Percentiles rank a stretch among this genome's conserved stretches.
Conservation (phyloP, 805 yeast genomes). For the Metschnikowia kofuensis region DNA sequence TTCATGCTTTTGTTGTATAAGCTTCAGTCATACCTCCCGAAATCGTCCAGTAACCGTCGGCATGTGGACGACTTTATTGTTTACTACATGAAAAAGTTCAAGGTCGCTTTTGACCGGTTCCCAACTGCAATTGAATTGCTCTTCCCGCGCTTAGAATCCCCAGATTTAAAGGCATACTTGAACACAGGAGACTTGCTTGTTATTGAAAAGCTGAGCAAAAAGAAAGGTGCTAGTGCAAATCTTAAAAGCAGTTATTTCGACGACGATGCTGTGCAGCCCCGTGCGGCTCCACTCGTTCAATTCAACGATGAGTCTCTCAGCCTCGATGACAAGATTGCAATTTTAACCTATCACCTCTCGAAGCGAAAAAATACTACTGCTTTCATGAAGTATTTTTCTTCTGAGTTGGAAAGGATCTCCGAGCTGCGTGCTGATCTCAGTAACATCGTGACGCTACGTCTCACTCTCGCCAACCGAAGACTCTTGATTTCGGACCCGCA, state of each 20-base stretch:
- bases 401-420: constrained; percentile 33
- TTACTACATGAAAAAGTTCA: constrained; percentile 61
- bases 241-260: constrained; percentile 13
- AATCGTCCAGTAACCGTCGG: constrained; percentile 43
- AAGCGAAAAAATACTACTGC: constrained; percentile 34
- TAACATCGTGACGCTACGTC: constrained; percentile 5
- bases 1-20: constrained; percentile 60
- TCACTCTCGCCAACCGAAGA: constrained; percentile 20
- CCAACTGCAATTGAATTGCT: constrained; percentile 64
- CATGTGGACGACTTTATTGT: constrained; percentile 65
- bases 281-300: constrained; percentile 34
- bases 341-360: constrained; percentile 47
- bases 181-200: constrained; percentile 54
- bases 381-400: constrained; percentile 43
- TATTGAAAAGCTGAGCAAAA: constrained; percentile 11
- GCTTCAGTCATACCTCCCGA: constrained; percentile 46
- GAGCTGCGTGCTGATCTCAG: constrained; percentile 2
- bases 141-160: constrained; percentile 54
- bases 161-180: constrained; percentile 48
- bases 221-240: not conserved
- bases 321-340: constrained; percentile 48
- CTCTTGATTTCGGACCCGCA: constrained; percentile 46
- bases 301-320: constrained; percentile 28
- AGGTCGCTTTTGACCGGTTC: constrained; percentile 46
- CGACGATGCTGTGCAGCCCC: constrained; percentile 22